Conservation (phyloP, 495 filamentous ascomycete genomes). For the Penicillium angulare region DNA sequence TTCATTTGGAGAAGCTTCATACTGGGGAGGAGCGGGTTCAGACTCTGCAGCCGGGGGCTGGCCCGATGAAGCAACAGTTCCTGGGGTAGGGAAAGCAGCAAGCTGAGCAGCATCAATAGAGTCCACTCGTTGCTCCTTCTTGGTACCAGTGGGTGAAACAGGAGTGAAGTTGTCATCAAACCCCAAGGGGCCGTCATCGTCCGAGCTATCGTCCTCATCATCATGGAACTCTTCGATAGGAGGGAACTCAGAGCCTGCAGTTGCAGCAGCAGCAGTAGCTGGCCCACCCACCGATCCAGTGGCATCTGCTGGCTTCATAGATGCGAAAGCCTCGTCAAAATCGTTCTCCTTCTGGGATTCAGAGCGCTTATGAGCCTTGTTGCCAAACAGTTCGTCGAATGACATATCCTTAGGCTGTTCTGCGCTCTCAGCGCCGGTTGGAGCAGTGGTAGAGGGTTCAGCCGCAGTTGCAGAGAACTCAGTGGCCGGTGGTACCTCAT, state of each 20-base stretch:
- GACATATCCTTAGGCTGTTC: conserved; percentile 33
- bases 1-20: conserved; percentile 44
- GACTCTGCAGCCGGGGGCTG: conserved; percentile 51
- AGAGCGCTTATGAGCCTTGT: conserved; percentile 54
- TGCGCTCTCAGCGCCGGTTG: conserved; percentile 18
- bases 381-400: conserved; percentile 55
- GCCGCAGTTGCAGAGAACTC: conserved; percentile 20
- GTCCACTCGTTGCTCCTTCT: conserved; percentile 25
- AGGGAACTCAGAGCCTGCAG: conserved; percentile 77
- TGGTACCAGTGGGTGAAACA: conserved; percentile 49
- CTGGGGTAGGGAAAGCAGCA: conserved; percentile 40
- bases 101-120: conserved; percentile 41
- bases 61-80: conserved; percentile 22
- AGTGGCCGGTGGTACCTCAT: conserved; percentile 36
- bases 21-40: conserved; percentile 65
- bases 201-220: conserved; percentile 70
- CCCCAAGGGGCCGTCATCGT: conserved; percentile 65
- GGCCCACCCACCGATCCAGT: conserved; percentile 26
- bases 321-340: conserved; percentile 49
- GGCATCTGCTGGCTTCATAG: conserved; percentile 32
- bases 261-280: conserved; percentile 20
- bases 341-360: conserved; percentile 56
- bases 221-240: conserved; percentile 87
- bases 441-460: conserved; percentile 22
- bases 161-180: conserved; percentile 93